These are phyloP conservation scores for Nicotiana benthamiana DNA, from an alignment of 257 asterid species.

Conservation along the genomic window DNA sequence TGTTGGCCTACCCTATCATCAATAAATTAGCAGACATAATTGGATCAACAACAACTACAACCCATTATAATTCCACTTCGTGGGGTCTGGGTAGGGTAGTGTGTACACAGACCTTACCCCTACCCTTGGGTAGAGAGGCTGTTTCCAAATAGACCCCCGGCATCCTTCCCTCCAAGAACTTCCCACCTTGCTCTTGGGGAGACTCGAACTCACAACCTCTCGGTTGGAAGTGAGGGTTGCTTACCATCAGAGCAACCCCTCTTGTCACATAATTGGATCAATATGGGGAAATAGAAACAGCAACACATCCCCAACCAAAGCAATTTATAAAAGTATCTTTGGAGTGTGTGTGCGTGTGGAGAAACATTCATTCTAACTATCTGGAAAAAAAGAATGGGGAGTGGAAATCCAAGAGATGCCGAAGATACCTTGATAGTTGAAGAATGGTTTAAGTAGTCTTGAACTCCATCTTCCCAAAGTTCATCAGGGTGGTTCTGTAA, in stretches of 20 bases:
- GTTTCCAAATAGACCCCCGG: too few relatives aligned
- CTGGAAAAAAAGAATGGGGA: not conserved
- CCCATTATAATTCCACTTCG: too few relatives aligned
- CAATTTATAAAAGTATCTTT: not conserved
- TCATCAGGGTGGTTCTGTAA: constrained; percentile 87
- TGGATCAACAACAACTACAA: too few relatives aligned
- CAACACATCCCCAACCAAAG: not conserved
- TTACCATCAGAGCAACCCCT: too few relatives aligned
- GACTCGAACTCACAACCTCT: too few relatives aligned
- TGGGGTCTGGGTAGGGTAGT: too few relatives aligned
- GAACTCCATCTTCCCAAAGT: constrained; percentile 95
- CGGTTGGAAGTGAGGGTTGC: too few relatives aligned
- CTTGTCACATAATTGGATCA: not conserved
- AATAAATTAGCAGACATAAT: not conserved
- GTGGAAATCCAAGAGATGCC: not conserved
- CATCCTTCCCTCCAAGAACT: too few relatives aligned
- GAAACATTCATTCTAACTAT: not conserved
- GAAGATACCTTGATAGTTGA: constrained; percentile 58
- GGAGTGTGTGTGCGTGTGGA: not conserved
- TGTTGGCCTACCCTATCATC: not conserved
- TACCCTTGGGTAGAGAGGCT: too few relatives aligned
- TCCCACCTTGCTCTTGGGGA: too few relatives aligned
- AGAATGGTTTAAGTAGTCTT: constrained; percentile 82
- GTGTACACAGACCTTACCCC: too few relatives aligned
- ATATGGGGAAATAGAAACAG: not conserved